Base-by-base conservation (phyloP, 1,139 yeast species). In the Protomyces inundatus region DNA sequence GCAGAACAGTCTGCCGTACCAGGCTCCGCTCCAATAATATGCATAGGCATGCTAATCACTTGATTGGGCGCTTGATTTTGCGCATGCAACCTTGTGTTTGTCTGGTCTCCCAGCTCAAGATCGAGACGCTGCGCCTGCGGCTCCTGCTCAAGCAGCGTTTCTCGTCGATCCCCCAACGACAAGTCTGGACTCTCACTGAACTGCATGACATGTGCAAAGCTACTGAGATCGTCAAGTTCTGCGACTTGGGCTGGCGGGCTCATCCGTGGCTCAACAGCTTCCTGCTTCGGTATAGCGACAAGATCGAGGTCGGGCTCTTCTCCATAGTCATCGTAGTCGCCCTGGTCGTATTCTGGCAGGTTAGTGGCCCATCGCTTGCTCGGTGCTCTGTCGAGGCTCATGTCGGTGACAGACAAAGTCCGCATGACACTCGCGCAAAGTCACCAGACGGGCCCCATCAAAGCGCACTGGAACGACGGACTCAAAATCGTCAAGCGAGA, bases 391-490 rank as follows among this genome's bases (percentile, higher is more conserved):
- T 42, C 48, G 30, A 42, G 23, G 48, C 32, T 42, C 48, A 42
- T 42, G 32, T 14, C 10, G 10, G 48, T 42, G 3, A 1, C 39
- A 36, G 9, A 36, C 39, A 36, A 36, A 36, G 12, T 12, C 9
- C 9, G 30, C 48, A 42, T 42, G 48, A 42, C 48, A 16, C 32
- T 42, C 48, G 48, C 32, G 2, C 16, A 42, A 42, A 42, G 48
- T 42, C 60, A 55, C 34, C 60, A 55, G 50, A 45, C 53, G n/a
- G 60, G 60, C 32, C 48, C 48, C 34, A 55, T 55, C n/a, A 37
- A 42, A 7, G 36, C 54, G 7, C 60, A 55, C 14, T 55, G 60
- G 60, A 55, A 55, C 40, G 55, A 32, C 39, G 48, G 48, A 14
- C 48, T 42, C 48, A 42, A n/a, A 9, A 23, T 42, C 32, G 33